phyloP scores from a whole-genome alignment of 345 rosid species.

The Carallia brachiata region DNA sequence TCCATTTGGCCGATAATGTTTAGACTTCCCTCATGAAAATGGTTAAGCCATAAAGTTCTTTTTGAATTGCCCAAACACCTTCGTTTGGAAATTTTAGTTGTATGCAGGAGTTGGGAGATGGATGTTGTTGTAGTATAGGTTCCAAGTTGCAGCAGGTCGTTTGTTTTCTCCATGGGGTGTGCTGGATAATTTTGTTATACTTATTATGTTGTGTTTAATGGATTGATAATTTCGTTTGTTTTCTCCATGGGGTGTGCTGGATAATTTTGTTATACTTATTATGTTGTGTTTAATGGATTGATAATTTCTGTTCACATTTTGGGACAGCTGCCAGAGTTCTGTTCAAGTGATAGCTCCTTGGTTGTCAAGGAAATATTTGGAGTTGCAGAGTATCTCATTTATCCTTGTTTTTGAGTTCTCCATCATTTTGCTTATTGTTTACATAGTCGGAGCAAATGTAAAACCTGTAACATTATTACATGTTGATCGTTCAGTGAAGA shows the following conservation, averaged over 20 bases:
- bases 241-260: not conserved
- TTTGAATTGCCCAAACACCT: too few relatives aligned
- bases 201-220: not conserved
- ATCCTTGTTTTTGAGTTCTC: not conserved
- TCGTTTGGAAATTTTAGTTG: not conserved
- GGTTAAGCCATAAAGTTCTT: not conserved
- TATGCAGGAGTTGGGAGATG: not conserved
- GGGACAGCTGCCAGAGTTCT: constrained; percentile 85
- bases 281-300: not conserved
- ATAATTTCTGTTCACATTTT: constrained; percentile 16
- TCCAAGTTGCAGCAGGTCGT: not conserved
- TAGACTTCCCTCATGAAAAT: not conserved
- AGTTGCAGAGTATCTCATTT: constrained; percentile 71
- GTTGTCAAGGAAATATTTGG: constrained; percentile 91
- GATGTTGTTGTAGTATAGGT: not conserved
- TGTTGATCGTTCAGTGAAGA: constrained; percentile 57
- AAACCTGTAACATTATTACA: not conserved
- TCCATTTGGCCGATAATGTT: not conserved
- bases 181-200: not conserved
- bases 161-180: not conserved
- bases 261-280: not conserved
- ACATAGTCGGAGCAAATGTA: not conserved
- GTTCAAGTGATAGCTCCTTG: constrained; percentile 70
- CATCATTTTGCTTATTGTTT: not conserved
- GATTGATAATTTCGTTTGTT: constrained; percentile 10